Evolutionary conservation across 2,329 filamentous ascomycete genomes (phyloP), one percentile per base, ranked within the genome.

Genomic region (Dactylellina leptospora): DNA sequence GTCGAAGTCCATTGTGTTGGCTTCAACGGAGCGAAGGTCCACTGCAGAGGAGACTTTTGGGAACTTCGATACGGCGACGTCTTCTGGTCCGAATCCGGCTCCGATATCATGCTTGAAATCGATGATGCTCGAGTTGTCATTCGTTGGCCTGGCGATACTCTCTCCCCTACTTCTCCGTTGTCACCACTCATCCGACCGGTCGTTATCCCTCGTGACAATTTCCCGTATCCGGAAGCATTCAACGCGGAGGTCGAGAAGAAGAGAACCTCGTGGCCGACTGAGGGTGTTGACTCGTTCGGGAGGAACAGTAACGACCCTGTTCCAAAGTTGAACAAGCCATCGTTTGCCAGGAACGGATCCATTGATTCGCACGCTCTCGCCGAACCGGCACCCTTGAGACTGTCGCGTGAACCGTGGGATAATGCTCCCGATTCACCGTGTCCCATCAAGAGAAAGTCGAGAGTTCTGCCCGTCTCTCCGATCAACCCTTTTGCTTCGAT

Each of bases 11-110:
- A 91, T 77, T 99, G 95, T 83, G 86, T 90, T 77, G 95, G 95
- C 20, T 97, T 93, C 93, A 99, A 99, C 80, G 95, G 95, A 13
- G 84, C 95, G 75, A 96, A 92, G 82, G 82, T 99, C 76, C 92
- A 96, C 81, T 97, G 92, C 82, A 90, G 93, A 80, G 92, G 92
- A 63, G 88, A 89, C 75, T 90, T 91, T 2, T 93, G 91, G 83
- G 91, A 96, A 75, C 81, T 99, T 77, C 85, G 84, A 74, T 97
- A 96, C 82, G 92, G 90, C 16, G 92, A 96, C 79, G 90, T 87
- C 53, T 97, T 97, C 80, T 90, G 88, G 48, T 96, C 92, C 66
- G 91, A 96, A 81, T 93, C 92, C 27, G 87, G 88, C 75, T 88
- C 88, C 16, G 92, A 96, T 77, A 92, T 99, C 79, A 96, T 99